phyloP scores from a whole-genome alignment of 805 yeast species.

The Candida tallmaniae region DNA sequence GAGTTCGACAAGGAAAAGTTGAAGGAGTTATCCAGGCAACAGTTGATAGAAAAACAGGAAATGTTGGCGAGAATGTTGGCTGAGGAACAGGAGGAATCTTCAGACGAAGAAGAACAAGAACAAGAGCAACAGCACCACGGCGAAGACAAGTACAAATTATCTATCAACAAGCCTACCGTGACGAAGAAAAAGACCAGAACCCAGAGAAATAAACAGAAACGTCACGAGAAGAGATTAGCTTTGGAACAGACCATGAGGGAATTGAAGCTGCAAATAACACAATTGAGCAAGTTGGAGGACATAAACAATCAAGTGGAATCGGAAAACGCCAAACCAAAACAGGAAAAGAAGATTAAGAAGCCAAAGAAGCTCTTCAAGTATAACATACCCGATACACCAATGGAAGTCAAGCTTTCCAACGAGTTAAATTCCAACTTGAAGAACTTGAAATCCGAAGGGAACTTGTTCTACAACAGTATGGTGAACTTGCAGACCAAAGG shows the following conservation, averaged over 20 bases:
- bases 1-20: constrained; percentile 66
- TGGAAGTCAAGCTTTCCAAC: constrained; percentile 80
- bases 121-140: constrained; percentile 24
- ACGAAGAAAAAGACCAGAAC: constrained; percentile 70
- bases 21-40: constrained; percentile 59
- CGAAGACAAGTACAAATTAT: constrained; percentile 42
- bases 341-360: constrained; percentile 15
- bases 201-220: constrained; percentile 67
- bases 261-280: constrained; percentile 56
- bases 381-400: constrained; percentile 36
- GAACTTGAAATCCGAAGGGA: constrained; percentile 86
- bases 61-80: constrained; percentile 63
- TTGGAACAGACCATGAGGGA: constrained; percentile 55
- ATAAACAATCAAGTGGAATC: constrained; percentile 15
- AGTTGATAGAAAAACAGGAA: constrained; percentile 57
- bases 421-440: constrained; percentile 85
- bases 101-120: constrained; percentile 37
- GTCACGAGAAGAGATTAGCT: constrained; percentile 54
- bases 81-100: constrained; percentile 37
- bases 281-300: constrained; percentile 43
- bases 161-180: constrained; percentile 67
- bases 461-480: constrained; percentile 76
- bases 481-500: constrained; percentile 80
- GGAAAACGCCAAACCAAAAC: constrained; percentile 14
- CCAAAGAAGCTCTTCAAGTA: constrained; percentile 42